phyloP scores from a whole-genome alignment of 495 filamentous ascomycete species.

The Venustampulla echinocandica region DNA sequence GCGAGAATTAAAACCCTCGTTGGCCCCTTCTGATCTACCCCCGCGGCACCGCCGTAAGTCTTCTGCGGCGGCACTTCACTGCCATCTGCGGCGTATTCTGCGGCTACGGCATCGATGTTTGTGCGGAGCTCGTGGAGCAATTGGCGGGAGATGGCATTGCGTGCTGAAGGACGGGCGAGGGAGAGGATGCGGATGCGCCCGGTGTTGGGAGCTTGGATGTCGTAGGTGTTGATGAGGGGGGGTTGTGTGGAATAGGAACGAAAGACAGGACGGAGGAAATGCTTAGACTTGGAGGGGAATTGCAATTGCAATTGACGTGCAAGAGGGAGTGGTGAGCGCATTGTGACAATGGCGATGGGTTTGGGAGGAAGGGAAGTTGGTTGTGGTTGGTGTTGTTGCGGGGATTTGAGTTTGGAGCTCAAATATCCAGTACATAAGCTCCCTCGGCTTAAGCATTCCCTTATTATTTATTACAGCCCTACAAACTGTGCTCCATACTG shows the following conservation, averaged over 20 bases:
- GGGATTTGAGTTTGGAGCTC: no score
- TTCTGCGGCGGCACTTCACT: conserved; percentile 31
- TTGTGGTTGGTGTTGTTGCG: no score
- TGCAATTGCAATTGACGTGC: no score
- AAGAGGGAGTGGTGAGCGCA: conserved; percentile 8
- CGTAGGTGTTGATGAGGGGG: conserved; percentile 54
- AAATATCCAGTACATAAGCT: no score
- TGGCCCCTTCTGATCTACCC: conserved; percentile 33
- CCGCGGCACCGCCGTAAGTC: conserved; percentile 33
- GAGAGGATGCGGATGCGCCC: conserved; percentile 83
- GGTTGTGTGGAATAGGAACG: conserved; percentile 9
- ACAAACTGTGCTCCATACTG: no score
- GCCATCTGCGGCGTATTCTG: conserved; percentile 53
- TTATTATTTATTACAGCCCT: no score
- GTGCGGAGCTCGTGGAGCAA: conserved; percentile 60
- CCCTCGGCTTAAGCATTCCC: no score
- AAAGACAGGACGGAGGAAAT: conserved; percentile 3
- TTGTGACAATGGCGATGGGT: background rate
- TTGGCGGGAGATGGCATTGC: conserved; percentile 80
- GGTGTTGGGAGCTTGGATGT: conserved; percentile 67
- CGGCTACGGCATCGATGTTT: conserved; percentile 60
- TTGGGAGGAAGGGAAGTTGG: background rate
- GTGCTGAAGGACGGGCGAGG: conserved; percentile 72
- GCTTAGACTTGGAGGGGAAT: conserved; percentile 9
- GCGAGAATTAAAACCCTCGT: conserved; percentile 75